Percentiles rank a stretch among this genome's conserved stretches.
phyloP scores from a whole-genome alignment of 208 protist species.

The Angomonas deanei region DNA sequence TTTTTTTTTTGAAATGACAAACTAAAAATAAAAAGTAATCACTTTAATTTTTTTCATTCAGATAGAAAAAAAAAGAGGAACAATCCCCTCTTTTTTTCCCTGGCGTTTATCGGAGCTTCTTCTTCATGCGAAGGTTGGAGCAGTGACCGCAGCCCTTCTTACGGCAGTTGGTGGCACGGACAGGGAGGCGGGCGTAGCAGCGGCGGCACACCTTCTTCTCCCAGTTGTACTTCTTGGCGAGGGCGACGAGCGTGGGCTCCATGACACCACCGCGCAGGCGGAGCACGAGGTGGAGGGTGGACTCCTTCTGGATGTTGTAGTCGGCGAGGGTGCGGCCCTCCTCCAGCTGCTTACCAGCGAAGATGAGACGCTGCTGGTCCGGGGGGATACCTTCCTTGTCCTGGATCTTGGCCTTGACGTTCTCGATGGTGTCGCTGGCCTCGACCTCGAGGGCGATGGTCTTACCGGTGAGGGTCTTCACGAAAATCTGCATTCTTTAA shows the following conservation, averaged over 20 bases:
- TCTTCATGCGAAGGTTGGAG: conserved; percentile 99
- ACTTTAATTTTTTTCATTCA: not conserved
- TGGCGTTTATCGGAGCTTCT: conserved; percentile 98
- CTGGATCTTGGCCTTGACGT: conserved; percentile 98
- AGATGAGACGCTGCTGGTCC: conserved; percentile 93
- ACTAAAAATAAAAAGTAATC: conserved; percentile 13
- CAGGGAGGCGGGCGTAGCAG: conserved; percentile 92
- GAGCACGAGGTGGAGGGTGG: conserved; percentile 98
- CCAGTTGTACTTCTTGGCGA: conserved; percentile 98
- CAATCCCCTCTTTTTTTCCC: not conserved
- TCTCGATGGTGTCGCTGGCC: conserved; percentile 94
- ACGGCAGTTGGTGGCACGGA: conserved; percentile 98
- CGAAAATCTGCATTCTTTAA: conserved; percentile 94
- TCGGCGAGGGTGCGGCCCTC: conserved; percentile 96
- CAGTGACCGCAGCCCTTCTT: conserved; percentile 99
- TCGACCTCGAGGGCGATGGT: conserved; percentile 98
- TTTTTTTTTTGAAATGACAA: conserved; percentile 10
- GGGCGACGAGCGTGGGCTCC: conserved; percentile 96
- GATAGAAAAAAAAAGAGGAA: conserved; percentile 2
- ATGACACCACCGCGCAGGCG: conserved; percentile 93
- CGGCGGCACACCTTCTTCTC: conserved; percentile 98
- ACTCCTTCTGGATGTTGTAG: conserved; percentile 99
- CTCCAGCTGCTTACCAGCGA: conserved; percentile 97
- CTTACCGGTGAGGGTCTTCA: conserved; percentile 97
- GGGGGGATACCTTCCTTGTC: conserved; percentile 97